Evolutionary conservation across 1,284 basidiomycete genomes (phyloP).

Genomic region (Mycosarcoma mackinlayi): DNA sequence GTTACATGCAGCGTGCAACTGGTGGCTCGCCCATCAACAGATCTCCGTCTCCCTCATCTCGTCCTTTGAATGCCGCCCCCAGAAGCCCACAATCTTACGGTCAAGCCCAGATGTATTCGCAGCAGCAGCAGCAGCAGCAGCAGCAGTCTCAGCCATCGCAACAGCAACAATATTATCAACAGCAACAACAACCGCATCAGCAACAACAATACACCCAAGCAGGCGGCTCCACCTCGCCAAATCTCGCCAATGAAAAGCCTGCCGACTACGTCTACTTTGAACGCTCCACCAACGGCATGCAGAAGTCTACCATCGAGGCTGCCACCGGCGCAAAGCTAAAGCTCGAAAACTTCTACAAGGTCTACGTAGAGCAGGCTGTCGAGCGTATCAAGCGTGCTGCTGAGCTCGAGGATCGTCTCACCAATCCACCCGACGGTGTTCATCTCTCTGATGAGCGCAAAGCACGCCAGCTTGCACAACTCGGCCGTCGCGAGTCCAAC

Average conservation of each 20-base stretch:
- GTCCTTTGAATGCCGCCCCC: conserved; percentile 31
- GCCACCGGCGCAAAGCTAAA: conserved; percentile 96
- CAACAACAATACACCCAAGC: conserved; percentile 32
- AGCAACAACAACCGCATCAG: conserved; percentile 32
- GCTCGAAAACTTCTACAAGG: conserved; percentile 97
- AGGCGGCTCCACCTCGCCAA: conserved; percentile 38
- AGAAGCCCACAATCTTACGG: conserved; percentile 38
- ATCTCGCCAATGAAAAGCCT: conserved; percentile 68
- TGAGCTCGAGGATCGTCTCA: conserved; percentile 87
- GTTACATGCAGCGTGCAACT: conserved; percentile 20
- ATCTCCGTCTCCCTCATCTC: conserved; percentile 46
- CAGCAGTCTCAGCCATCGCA: conserved; percentile 20
- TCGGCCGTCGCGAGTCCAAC: conserved; percentile 82
- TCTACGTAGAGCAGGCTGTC: conserved; percentile 89
- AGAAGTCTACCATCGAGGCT: conserved; percentile 87
- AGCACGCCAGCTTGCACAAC: conserved; percentile 87
- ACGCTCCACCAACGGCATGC: conserved; percentile 83
- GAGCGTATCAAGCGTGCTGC: conserved; percentile 90
- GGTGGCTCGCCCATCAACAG: conserved; percentile 30
- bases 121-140: conserved; percentile 38
- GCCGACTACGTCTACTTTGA: conserved; percentile 95
- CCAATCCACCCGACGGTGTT: conserved; percentile 57
- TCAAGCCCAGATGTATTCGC: conserved; percentile 40
- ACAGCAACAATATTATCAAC: conserved; percentile 30
- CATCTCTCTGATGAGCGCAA: conserved; percentile 79